Evolutionary conservation across 352 stramenopile species (phyloP).

Genomic region (Pythium inflatum): DNA sequence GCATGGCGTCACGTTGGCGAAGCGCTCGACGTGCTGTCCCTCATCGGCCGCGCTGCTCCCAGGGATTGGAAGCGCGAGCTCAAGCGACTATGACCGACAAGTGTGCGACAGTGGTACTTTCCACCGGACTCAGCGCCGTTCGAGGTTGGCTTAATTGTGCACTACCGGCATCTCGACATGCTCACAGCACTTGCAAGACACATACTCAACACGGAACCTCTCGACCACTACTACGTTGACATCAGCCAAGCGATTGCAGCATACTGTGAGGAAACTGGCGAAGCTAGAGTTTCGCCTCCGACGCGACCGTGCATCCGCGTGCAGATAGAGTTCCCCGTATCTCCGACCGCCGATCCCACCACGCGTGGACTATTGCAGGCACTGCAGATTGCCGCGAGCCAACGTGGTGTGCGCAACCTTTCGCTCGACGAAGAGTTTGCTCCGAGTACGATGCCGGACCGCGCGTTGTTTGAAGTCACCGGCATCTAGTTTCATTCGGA

Average conservation of each 20-base stretch:
- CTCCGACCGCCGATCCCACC: too few relatives aligned
- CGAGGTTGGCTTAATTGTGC: neutral
- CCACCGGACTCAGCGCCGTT: neutral
- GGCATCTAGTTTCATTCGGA: neutral
- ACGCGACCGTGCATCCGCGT: too few relatives aligned
- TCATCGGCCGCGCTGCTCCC: neutral
- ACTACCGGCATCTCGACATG: neutral
- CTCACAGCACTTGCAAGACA: neutral
- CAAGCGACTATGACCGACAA: neutral
- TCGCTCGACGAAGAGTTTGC: neutral
- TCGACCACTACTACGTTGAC: too few relatives aligned
- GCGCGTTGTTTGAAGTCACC: neutral
- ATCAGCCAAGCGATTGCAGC: too few relatives aligned
- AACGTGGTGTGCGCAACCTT: neutral
- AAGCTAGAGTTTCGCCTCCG: too few relatives aligned
- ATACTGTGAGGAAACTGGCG: too few relatives aligned
- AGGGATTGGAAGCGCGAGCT: neutral
- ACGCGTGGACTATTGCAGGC: neutral
- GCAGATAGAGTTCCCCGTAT: too few relatives aligned
- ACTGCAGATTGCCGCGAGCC: neutral
- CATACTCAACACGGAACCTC: neutral
- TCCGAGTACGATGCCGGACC: too few relatives aligned
- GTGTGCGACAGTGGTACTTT: neutral
- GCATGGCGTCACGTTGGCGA: neutral
- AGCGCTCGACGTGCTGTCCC: neutral